Conservation (phyloP, 345 rosid species). For the thale cress (Arabidopsis thaliana) region DNA sequence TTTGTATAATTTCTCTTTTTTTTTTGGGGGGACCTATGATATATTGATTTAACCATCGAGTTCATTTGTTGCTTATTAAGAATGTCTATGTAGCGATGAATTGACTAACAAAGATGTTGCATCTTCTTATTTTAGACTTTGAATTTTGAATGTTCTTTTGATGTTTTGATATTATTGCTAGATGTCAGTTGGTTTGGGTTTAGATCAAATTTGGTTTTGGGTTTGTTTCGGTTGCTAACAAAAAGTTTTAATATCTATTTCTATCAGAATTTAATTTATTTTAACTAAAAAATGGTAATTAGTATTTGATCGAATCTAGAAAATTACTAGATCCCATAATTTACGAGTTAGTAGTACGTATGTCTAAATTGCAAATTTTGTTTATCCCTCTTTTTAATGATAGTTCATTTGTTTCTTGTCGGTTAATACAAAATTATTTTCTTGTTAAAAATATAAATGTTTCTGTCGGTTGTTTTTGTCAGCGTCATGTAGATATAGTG, state of each 20-base stretch:
- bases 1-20: background rate
- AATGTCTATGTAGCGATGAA: slow-evolving; percentile 5
- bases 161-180: background rate
- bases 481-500: background rate
- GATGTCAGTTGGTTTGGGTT: background rate
- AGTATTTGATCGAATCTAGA: background rate
- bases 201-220: background rate
- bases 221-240: background rate
- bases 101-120: slow-evolving; percentile 31
- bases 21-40: slow-evolving; percentile 12
- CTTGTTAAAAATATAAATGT: background rate
- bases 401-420: background rate
- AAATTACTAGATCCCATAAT: background rate
- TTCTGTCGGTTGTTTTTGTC: background rate
- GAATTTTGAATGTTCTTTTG: background rate
- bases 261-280: background rate
- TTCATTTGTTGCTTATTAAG: slow-evolving; percentile 35
- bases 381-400: background rate
- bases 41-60: slow-evolving; percentile 24
- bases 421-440: background rate
- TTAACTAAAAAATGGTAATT: background rate
- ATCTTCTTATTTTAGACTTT: background rate
- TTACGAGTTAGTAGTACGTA: background rate
- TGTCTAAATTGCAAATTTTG: background rate
- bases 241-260: background rate